Evolutionary conservation across 2,329 filamentous ascomycete species (phyloP).

Genomic region (Epichloe scottii): DNA sequence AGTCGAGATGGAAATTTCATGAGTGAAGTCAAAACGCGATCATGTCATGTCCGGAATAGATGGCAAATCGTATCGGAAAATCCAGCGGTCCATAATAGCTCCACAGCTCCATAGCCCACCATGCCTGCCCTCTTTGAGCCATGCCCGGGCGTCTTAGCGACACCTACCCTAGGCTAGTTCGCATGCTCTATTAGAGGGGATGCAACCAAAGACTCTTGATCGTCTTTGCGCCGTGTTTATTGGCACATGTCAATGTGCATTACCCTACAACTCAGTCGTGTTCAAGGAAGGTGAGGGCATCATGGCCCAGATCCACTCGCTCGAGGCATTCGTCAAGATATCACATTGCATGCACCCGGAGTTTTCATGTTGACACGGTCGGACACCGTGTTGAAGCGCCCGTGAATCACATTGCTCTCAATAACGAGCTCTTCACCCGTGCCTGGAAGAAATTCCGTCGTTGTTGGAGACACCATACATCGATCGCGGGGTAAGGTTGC

Average conservation of each 20-base stretch:
- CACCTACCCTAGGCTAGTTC: no score
- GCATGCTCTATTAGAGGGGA: no score
- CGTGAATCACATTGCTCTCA: neutral
- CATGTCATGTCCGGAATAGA: neutral
- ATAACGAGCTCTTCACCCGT: no score
- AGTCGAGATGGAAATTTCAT: neutral
- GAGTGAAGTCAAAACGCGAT: neutral
- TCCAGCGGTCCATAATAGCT: no score
- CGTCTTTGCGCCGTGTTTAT: neutral
- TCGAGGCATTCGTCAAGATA: neutral
- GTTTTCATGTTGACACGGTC: neutral
- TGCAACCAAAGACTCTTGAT: no score
- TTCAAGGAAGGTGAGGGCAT: neutral
- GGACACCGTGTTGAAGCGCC: neutral
- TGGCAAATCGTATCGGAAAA: neutral
- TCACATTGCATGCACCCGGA: no score
- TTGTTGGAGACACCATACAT: no score
- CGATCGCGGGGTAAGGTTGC: no score
- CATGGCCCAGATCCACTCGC: neutral
- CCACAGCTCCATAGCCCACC: no score
- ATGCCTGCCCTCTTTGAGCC: no score
- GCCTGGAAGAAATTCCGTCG: no score
- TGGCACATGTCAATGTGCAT: neutral
- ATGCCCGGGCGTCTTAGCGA: no score
- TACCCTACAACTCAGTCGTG: neutral